phyloP scores from a whole-genome alignment of 352 stramenopile genomes.

The Blastocystis sp. region DNA sequence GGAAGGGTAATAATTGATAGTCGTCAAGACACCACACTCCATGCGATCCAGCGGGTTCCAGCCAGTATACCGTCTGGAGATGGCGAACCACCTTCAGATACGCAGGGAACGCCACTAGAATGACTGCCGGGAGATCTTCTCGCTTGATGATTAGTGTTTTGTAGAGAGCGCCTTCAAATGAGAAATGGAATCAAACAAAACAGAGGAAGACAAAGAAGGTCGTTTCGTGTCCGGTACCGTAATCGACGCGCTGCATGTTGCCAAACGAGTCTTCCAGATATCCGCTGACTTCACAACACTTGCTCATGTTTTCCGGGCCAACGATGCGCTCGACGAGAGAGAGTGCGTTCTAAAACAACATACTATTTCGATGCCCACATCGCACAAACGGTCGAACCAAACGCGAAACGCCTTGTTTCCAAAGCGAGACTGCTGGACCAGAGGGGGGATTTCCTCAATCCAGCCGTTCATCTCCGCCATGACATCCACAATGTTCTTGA shows the following conservation, averaged over 20 bases:
- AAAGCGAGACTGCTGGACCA: conserved; percentile 83
- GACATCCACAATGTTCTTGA: conserved; percentile 56
- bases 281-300: conserved; percentile 71
- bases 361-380: conserved; percentile 60
- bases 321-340: conserved; percentile 38
- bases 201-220: conserved; percentile 86
- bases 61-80: conserved; percentile 82
- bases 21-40: conserved; percentile 96
- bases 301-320: conserved; percentile 28
- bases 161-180: conserved; percentile 41
- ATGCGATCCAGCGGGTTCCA: conserved; percentile 93
- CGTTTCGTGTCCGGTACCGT: conserved; percentile 93
- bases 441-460: conserved; percentile 79
- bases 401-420: conserved; percentile 82
- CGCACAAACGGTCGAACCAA: conserved; percentile 72
- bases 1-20: conserved; percentile 93
- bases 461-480: conserved; percentile 67
- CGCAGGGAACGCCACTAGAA: conserved; percentile 74
- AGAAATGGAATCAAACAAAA: not conserved
- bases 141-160: conserved; percentile 58
- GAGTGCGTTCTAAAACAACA: conserved; percentile 16
- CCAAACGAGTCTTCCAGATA: conserved; percentile 91
- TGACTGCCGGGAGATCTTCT: conserved; percentile 58
- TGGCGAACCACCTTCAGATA: conserved; percentile 84
- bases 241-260: conserved; percentile 88